A percentile compares a stretch with the other conserved stretches of the same genome.
Conservation (phyloP, 192 early-diverging fungal genomes). For the Thamnidium elegans region DNA sequence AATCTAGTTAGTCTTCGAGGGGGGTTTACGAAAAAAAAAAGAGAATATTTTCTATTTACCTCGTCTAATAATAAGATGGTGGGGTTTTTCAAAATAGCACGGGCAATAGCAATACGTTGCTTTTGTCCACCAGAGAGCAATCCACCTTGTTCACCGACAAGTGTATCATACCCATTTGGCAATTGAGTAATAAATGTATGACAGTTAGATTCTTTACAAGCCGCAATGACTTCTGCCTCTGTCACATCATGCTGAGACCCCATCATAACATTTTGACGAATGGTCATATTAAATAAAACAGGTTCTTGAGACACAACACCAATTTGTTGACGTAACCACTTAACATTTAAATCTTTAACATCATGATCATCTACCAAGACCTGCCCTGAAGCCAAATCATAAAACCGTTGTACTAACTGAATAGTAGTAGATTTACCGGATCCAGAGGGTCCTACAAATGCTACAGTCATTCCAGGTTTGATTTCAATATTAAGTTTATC, state of each 20-base stretch:
- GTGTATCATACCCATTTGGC: slow-evolving; percentile 77
- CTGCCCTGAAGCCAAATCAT: slow-evolving; percentile 52
- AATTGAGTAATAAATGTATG: slow-evolving; percentile 81
- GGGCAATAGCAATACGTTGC: slow-evolving; percentile 93
- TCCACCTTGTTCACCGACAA: slow-evolving; percentile 76
- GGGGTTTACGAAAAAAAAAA: no score
- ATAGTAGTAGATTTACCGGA: slow-evolving; percentile 85
- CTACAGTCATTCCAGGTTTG: slow-evolving; percentile 73
- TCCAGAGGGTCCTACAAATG: slow-evolving; percentile 84
- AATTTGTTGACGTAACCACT: slow-evolving; percentile 80
- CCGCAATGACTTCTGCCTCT: slow-evolving; percentile 68
- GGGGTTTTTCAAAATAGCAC: slow-evolving; percentile 85
- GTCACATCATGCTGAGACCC: slow-evolving; percentile 50
- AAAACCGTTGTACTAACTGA: slow-evolving; percentile 80
- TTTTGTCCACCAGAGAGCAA: slow-evolving; percentile 87
- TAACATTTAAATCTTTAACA: slow-evolving; percentile 71
- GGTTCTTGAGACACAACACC: slow-evolving; percentile 91
- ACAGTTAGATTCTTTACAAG: slow-evolving; percentile 65
- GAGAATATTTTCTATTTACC: slow-evolving; percentile 35
- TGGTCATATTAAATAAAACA: slow-evolving; percentile 69
- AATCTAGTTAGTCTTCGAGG: no score
- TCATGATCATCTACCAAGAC: slow-evolving; percentile 74
- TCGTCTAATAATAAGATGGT: slow-evolving; percentile 82
- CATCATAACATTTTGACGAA: slow-evolving; percentile 79
- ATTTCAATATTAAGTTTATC: slow-evolving; percentile 67